Conservation (phyloP, 768 basidiomycete genomes). For the Boletus reticuloceps region DNA sequence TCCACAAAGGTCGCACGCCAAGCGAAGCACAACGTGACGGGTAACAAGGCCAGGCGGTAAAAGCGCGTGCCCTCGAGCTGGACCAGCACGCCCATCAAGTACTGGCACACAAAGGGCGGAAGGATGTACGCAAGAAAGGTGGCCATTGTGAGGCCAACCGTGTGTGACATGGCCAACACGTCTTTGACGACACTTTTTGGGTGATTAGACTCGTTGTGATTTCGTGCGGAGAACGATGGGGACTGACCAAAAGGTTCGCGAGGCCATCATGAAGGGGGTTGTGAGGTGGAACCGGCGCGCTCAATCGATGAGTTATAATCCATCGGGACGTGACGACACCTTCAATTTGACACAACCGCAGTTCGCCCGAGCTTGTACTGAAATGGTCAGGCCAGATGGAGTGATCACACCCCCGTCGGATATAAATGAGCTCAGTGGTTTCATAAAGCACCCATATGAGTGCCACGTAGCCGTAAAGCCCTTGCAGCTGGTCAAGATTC, state of each 20-base stretch:
- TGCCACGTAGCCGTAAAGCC: no score
- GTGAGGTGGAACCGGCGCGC: background rate
- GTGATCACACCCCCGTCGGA: background rate
- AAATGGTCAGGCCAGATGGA: background rate
- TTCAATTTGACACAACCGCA: background rate
- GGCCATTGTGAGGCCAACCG: conserved; percentile 8
- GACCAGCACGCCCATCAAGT: conserved; percentile 53
- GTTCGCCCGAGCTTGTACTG: background rate
- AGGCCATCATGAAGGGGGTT: background rate
- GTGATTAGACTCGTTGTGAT: background rate
- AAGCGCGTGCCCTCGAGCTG: conserved; percentile 39
- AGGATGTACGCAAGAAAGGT: conserved; percentile 37
- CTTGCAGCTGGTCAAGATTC: no score
- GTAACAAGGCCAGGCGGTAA: conserved; percentile 48
- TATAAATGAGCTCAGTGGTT: background rate
- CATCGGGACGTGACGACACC: background rate
- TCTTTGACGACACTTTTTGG: background rate
- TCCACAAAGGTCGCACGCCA: conserved; percentile 38
- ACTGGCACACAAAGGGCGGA: conserved; percentile 46
- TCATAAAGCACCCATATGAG: no score
- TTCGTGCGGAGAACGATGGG: background rate
- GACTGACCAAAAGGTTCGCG: background rate
- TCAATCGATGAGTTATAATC: background rate
- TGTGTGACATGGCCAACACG: conserved; percentile 5
- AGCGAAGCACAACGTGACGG: conserved; percentile 42